Evolutionary conservation across 768 basidiomycete genomes (phyloP).

Genomic region (Suillus occidentalis): DNA sequence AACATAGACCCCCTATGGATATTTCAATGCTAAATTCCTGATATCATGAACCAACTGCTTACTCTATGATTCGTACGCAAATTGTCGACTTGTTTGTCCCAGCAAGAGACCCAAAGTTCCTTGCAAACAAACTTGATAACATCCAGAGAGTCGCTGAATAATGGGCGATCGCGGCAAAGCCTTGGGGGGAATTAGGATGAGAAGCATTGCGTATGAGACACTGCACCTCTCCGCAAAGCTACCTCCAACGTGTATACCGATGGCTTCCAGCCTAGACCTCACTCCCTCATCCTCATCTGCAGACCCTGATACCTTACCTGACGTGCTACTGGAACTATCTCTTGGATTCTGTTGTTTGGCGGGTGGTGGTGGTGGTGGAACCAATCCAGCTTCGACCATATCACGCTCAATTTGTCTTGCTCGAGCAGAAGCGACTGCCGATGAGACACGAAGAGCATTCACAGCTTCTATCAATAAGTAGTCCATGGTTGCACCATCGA

Average conservation of each 20-base stretch:
- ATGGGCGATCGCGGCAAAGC: constrained; percentile 69
- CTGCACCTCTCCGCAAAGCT: constrained; percentile 83
- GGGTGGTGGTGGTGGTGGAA: constrained; percentile 51
- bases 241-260: constrained; percentile 84
- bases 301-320: constrained; percentile 17
- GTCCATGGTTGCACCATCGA: constrained; percentile 74
- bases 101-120: constrained; percentile 89
- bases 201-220: background rate
- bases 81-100: constrained; percentile 96
- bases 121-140: constrained; percentile 96
- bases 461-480: constrained; percentile 86
- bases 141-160: constrained; percentile 84
- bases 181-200: constrained; percentile 38
- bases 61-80: constrained; percentile 93
- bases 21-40: background rate
- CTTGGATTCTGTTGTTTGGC: constrained; percentile 34
- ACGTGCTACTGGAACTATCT: constrained; percentile 36
- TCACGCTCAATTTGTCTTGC: constrained; percentile 71
- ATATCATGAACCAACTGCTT: constrained; percentile 24
- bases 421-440: constrained; percentile 68
- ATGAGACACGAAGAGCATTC: constrained; percentile 69
- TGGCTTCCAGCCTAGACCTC: constrained; percentile 68
- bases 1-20: constrained; percentile 81
- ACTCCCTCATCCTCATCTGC: constrained; percentile 72
- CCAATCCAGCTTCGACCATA: constrained; percentile 76